Percentiles rank a stretch among this genome's conserved stretches.
phyloP scores from a whole-genome alignment of 2,329 filamentous ascomycete genomes.

The Pestalotiopsis sp. region DNA sequence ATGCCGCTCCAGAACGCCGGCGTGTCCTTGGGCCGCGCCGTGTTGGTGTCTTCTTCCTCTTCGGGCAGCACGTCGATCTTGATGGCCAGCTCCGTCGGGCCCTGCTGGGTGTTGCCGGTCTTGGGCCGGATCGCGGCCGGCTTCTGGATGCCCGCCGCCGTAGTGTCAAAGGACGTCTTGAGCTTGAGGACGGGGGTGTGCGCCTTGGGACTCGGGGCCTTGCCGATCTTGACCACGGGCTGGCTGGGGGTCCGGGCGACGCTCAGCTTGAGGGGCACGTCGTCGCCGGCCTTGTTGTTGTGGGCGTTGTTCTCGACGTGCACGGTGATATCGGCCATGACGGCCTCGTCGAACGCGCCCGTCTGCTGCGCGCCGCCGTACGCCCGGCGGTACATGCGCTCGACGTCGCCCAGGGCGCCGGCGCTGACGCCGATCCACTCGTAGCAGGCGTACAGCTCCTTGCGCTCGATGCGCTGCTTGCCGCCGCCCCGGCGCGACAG shows the following conservation, averaged over 20 bases:
- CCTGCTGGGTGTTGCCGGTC: slow-evolving; percentile 2
- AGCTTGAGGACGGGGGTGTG: slow-evolving; percentile 36
- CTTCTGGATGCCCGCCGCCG: background rate
- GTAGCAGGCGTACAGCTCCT: slow-evolving; percentile 55
- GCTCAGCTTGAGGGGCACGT: background rate
- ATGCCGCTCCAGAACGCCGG: slow-evolving; percentile 32
- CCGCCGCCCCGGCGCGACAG: slow-evolving; percentile 51
- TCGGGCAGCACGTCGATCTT: slow-evolving; percentile 21
- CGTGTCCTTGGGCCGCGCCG: background rate
- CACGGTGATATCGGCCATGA: background rate
- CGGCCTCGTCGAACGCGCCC: slow-evolving; percentile 40
- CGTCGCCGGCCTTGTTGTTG: background rate
- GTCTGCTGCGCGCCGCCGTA: slow-evolving; percentile 51
- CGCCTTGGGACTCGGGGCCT: slow-evolving; percentile 20
- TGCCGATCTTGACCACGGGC: slow-evolving; percentile 14
- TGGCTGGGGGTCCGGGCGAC: background rate
- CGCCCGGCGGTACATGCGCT: slow-evolving; percentile 54
- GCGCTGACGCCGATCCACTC: slow-evolving; percentile 56
- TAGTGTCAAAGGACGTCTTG: slow-evolving; percentile 41
- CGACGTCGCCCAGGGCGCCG: slow-evolving; percentile 52
- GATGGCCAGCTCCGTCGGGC: slow-evolving; percentile 21
- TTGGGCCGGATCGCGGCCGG: slow-evolving; percentile 1
- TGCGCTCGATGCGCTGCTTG: slow-evolving; percentile 38
- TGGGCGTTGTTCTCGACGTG: background rate
- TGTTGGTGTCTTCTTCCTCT: slow-evolving; percentile 32